Evolutionary conservation across 2,329 filamentous ascomycete species (phyloP).

Genomic region (Colletotrichum sp.): DNA sequence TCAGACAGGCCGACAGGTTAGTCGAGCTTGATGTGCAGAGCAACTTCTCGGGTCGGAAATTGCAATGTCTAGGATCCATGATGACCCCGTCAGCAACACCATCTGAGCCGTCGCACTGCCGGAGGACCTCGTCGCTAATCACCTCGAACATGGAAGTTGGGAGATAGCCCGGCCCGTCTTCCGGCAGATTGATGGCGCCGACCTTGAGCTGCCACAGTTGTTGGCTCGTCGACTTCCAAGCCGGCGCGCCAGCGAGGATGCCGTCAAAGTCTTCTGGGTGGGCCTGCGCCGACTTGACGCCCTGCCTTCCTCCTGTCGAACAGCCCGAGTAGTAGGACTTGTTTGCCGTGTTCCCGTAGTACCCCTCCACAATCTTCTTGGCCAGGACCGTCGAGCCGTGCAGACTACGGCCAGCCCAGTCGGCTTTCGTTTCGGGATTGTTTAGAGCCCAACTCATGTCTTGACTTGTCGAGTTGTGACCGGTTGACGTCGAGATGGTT

Average conservation of each 20-base stretch:
- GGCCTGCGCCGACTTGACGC: constrained; percentile 48
- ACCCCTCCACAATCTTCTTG: constrained; percentile 47
- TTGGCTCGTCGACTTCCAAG: constrained; percentile 38
- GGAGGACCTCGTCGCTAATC: constrained; percentile 39
- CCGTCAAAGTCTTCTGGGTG: constrained; percentile 58
- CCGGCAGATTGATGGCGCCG: constrained; percentile 48
- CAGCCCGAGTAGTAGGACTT: constrained; percentile 59
- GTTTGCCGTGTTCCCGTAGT: constrained; percentile 41
- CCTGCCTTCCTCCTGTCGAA: constrained; percentile 59
- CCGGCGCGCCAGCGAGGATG: constrained; percentile 52
- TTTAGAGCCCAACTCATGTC: constrained; percentile 43
- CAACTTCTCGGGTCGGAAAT: constrained; percentile 39
- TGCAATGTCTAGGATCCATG: constrained; percentile 45
- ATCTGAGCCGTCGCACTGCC: constrained; percentile 53
- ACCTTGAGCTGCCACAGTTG: constrained; percentile 46
- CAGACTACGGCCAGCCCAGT: constrained; percentile 44
- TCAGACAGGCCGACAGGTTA: constrained; percentile 41
- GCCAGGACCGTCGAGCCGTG: constrained; percentile 55
- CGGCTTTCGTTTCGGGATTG: constrained; percentile 36
- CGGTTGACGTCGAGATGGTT: constrained; percentile 47
- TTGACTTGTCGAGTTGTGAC: constrained; percentile 38
- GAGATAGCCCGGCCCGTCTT: constrained; percentile 33
- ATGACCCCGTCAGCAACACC: constrained; percentile 53
- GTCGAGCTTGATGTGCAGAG: constrained; percentile 37
- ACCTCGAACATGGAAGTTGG: constrained; percentile 26